A percentile compares a stretch with the other conserved stretches of the same genome.
phyloP scores from a whole-genome alignment of 768 basidiomycete species.

The Naganishia antarctica region DNA sequence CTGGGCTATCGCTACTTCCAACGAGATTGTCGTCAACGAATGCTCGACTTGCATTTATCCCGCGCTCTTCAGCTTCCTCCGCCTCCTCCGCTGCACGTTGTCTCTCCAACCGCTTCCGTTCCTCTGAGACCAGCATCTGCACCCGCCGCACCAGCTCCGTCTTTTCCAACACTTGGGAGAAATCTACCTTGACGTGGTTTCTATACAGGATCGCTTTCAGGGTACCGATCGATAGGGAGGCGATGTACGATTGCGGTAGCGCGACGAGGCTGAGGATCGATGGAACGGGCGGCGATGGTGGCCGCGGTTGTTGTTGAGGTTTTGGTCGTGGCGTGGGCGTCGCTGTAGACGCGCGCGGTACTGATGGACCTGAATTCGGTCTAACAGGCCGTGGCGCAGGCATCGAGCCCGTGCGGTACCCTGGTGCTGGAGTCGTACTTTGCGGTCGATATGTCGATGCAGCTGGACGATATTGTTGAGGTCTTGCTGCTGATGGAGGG shows the following conservation, averaged over 20 bases:
- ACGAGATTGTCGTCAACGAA: neutral
- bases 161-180: conserved; percentile 73
- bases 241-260: conserved; percentile 59
- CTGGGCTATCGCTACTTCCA: neutral
- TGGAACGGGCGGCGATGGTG: conserved; percentile 55
- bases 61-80: conserved; percentile 21
- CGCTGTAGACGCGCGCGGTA: conserved; percentile 27
- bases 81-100: conserved; percentile 38
- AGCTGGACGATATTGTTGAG: conserved; percentile 19
- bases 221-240: conserved; percentile 61
- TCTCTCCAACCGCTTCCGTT: conserved; percentile 45
- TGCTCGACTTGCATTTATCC: neutral
- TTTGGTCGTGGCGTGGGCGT: conserved; percentile 32
- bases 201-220: conserved; percentile 74
- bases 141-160: conserved; percentile 44
- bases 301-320: neutral
- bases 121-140: conserved; percentile 41
- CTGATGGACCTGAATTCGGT: neutral
- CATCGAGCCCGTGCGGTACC: neutral
- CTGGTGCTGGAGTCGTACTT: neutral
- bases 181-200: conserved; percentile 62
- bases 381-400: conserved; percentile 6
- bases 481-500: neutral
- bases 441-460: neutral
- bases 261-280: conserved; percentile 65